phyloP scores from a whole-genome alignment of 2,329 filamentous ascomycete species.

The Penicillium oxalicum region DNA sequence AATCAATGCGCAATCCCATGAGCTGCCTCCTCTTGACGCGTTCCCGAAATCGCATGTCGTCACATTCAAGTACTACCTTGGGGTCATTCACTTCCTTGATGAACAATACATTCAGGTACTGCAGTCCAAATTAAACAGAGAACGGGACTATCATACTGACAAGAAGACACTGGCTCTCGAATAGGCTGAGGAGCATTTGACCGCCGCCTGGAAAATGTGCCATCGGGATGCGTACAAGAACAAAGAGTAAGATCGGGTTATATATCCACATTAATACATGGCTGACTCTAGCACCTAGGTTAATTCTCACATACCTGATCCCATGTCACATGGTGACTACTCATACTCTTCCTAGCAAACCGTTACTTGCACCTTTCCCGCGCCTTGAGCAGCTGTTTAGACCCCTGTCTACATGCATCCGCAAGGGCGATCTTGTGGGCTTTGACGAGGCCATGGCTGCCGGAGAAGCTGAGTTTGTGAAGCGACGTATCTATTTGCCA shows the following conservation, averaged over 20 bases:
- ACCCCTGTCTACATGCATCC: conserved; percentile 72
- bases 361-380: conserved; percentile 69
- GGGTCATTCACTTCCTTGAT: conserved; percentile 87
- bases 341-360: conserved; percentile 70
- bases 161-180: background rate
- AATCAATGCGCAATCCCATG: conserved; percentile 66
- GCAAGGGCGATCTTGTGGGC: conserved; percentile 69
- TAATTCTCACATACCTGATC: conserved; percentile 91
- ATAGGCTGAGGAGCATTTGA: conserved; percentile 73
- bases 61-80: conserved; percentile 94
- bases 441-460: conserved; percentile 77
- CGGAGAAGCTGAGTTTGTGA: conserved; percentile 89
- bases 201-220: conserved; percentile 75
- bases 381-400: conserved; percentile 70
- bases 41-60: conserved; percentile 90
- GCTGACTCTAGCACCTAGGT: conserved; percentile 42
- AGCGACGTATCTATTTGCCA: conserved; percentile 86
- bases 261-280: conserved; percentile 13
- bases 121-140: background rate
- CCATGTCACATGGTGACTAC: conserved; percentile 86
- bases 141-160: background rate
- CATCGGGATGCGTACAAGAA: conserved; percentile 67
- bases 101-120: conserved; percentile 77
- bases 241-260: conserved; percentile 58
- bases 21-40: conserved; percentile 71